These are phyloP conservation scores for Corylus heterophylla DNA, from an alignment of 306 rosid species.

Conservation along the genomic window DNA sequence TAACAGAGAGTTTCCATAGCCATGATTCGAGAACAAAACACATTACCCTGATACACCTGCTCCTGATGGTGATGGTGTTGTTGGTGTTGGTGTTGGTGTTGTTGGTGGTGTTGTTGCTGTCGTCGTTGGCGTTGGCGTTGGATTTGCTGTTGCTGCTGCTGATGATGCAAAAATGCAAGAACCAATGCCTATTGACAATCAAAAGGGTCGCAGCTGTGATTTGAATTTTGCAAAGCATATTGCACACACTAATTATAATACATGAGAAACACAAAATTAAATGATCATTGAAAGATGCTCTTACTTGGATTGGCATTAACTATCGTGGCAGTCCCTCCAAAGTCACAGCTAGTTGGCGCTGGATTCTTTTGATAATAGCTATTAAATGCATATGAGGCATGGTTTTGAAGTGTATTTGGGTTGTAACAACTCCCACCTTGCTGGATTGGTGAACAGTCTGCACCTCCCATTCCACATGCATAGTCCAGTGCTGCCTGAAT, in stretches of 20 bases:
- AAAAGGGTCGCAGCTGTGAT: conserved; percentile 11
- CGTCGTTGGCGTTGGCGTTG: conserved; percentile 11
- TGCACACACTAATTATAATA: neutral
- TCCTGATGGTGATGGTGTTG: conserved; percentile 51
- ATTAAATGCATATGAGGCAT: conserved; percentile 90
- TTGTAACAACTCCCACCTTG: conserved; percentile 76
- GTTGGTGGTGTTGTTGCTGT: conserved; percentile 9
- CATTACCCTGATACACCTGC: conserved; percentile 51
- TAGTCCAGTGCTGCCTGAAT: conserved; percentile 85
- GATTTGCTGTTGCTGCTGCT: conserved; percentile 22
- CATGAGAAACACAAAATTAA: conserved; percentile 15
- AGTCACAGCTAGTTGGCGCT: conserved; percentile 77
- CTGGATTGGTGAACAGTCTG: conserved; percentile 82
- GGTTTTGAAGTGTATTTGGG: conserved; percentile 72
- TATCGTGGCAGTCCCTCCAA: conserved; percentile 75
- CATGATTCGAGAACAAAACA: conserved; percentile 15
- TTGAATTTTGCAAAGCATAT: conserved; percentile 15
- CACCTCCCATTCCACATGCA: conserved; percentile 67
- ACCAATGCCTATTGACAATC: conserved; percentile 55
- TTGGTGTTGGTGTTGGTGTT: neutral
- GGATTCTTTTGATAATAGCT: conserved; percentile 85
- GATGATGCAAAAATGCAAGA: conserved; percentile 63
- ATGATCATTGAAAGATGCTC: conserved; percentile 3
- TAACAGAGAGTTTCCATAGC: neutral
- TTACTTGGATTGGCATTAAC: conserved; percentile 78